Evolutionary conservation across 768 basidiomycete species (phyloP), one percentile per base, ranked within the genome.

Genomic region (Phanerochaete sordida): DNA sequence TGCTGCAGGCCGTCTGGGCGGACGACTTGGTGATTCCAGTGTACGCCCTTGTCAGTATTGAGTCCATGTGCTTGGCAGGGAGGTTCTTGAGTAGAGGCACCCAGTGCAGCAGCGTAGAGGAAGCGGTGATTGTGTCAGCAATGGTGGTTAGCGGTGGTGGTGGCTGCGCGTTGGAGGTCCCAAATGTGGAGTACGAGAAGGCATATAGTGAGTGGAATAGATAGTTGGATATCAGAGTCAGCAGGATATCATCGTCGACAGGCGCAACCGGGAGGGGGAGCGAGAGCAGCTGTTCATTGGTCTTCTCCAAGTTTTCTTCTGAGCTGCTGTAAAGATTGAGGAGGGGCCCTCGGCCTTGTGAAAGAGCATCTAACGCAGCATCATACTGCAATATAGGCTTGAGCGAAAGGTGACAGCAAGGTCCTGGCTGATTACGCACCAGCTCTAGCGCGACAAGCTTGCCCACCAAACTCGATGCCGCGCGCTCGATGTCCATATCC

Each of bases 401-500:
- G 23, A 31, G 27, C 23, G 19, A 43, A 43, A 30, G 39, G 28
- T 63, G 47, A 50, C 2, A 16, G 19, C 26, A 16, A 15, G 12
- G 11, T 27, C 15, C 27, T 33, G 27, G 39, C 28, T 1, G 56
- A 49, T 37, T 26, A 79, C 90, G 55, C 66, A 93, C 91, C 84
- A 91, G 75, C 64, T 90, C 88, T 51, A 93, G 68, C 24, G 79
- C 65, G 26, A 91, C 76, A 1, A 93, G 71, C 69, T 91, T 91
- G 8, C 83, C 87, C 6, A 85, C 68, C 4, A 92, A 73, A 59
- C 85, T 86, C 52, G 79, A 79, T 0, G 87, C 91, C 1, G 88
- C 90, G 37, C 86, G 79, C 72, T 93, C 92, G 5, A 91, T 79
- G 63, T 92, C 86, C 9, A 89, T 16, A 63, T 82, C 80, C 2